Conservation (phyloP, 768 basidiomycete genomes). For the Lactarius akahatsu region DNA sequence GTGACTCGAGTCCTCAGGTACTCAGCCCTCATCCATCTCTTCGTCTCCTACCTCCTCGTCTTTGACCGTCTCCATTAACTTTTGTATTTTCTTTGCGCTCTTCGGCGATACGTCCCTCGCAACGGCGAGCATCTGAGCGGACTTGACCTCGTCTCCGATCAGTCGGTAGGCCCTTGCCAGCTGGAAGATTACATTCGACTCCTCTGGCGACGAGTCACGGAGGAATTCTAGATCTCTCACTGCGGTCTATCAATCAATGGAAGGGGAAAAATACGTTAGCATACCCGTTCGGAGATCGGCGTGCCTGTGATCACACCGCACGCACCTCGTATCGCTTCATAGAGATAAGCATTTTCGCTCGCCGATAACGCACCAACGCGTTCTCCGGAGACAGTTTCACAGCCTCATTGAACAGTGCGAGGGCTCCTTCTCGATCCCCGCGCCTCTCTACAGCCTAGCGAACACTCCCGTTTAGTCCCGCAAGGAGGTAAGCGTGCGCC, state of each 20-base stretch:
- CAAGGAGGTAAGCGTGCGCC: constrained; percentile 11
- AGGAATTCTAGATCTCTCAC: constrained; percentile 79
- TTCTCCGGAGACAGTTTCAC: constrained; percentile 80
- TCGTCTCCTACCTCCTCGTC: constrained; percentile 59
- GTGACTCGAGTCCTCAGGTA: neutral
- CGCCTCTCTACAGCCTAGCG: constrained; percentile 83
- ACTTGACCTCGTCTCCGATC: constrained; percentile 72
- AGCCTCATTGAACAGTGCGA: constrained; percentile 79
- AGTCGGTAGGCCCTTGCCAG: constrained; percentile 89
- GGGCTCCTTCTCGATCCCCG: constrained; percentile 72
- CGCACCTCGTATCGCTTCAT: constrained; percentile 82
- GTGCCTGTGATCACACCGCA: constrained; percentile 26
- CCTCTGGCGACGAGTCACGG: constrained; percentile 82
- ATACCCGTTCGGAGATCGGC: constrained; percentile 23
- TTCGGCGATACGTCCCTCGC: constrained; percentile 96
- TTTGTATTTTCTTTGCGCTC: constrained; percentile 79
- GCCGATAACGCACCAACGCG: constrained; percentile 89
- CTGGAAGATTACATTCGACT: constrained; percentile 96
- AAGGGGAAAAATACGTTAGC: constrained; percentile 28
- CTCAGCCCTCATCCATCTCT: constrained; percentile 75
- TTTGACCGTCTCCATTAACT: constrained; percentile 66
- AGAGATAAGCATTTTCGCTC: constrained; percentile 86
- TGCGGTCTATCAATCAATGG: constrained; percentile 56
- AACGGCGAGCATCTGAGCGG: constrained; percentile 81
- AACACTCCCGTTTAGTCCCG: constrained; percentile 24